Conservation (phyloP, 225 moss, liverwort and hornwort genomes). For the Marchantia polymorpha region DNA sequence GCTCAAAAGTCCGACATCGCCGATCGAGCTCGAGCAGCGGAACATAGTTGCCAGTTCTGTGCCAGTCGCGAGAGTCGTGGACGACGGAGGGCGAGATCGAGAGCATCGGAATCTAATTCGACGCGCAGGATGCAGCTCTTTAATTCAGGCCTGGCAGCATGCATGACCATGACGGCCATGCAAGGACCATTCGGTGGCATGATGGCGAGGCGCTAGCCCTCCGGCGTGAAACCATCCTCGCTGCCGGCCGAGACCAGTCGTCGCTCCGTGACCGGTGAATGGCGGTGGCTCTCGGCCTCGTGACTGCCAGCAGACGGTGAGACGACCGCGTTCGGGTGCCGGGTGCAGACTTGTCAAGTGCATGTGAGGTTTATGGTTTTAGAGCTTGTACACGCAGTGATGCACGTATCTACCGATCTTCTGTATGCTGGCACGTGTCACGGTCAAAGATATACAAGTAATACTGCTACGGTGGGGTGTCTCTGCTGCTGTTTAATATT, state of each 20-base stretch:
- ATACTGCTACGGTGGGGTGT: no score
- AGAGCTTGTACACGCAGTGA: background rate
- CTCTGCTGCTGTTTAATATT: no score
- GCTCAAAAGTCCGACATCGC: background rate
- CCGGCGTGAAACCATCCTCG: background rate
- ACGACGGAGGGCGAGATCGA: background rate
- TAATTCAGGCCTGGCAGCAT: background rate
- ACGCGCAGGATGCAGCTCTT: background rate
- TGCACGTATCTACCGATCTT: background rate
- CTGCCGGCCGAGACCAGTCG: background rate
- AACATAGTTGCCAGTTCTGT: background rate
- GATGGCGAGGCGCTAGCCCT: background rate
- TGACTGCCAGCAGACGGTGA: slow-evolving; percentile 6
- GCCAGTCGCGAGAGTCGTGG: background rate
- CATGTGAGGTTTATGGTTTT: background rate
- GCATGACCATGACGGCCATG: slow-evolving; percentile 8
- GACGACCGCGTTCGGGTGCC: background rate
- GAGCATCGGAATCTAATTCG: background rate
- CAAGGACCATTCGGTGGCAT: slow-evolving; percentile 11
- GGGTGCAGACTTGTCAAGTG: background rate
- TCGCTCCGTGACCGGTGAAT: background rate
- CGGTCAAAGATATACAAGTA: background rate
- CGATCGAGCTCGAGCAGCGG: background rate
- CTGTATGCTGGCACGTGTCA: background rate
- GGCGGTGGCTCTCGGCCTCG: background rate